phyloP scores from a whole-genome alignment of 805 yeast species.

The Wickerhamiella siamensis region DNA sequence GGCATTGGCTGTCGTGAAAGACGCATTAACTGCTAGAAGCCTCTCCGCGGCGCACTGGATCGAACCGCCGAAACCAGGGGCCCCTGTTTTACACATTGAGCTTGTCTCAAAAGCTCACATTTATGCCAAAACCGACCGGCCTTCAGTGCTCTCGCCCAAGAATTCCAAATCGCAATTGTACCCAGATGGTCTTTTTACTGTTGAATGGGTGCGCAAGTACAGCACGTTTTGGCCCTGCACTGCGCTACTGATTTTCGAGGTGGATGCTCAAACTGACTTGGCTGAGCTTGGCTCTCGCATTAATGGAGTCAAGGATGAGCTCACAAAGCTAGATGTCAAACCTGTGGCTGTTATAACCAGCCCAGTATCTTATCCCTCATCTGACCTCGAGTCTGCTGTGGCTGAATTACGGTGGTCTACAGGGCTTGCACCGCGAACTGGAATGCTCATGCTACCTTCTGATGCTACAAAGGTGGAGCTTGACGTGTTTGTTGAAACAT shows the following conservation, averaged over 20 bases:
- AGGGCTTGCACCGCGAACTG: conserved; percentile 32
- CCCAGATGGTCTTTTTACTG: conserved; percentile 31
- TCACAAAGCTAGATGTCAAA: conserved; percentile 23
- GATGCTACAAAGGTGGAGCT: conserved; percentile 29
- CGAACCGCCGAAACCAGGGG: not conserved
- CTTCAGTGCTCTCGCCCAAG: conserved; percentile 32
- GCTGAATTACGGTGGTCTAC: conserved; percentile 29
- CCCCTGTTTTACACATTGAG: not conserved
- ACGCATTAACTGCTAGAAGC: not conserved
- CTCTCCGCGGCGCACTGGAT: not conserved
- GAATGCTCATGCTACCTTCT: conserved; percentile 31
- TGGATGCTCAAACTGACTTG: conserved; percentile 23
- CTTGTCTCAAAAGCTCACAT: conserved; percentile 5
- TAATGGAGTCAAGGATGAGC: conserved; percentile 22
- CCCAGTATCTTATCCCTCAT: conserved; percentile 21
- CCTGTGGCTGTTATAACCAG: conserved; percentile 28
- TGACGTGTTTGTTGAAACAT: conserved; percentile 26
- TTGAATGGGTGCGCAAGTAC: conserved; percentile 42
- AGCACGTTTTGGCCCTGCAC: conserved; percentile 34
- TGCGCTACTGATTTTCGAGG: conserved; percentile 32
- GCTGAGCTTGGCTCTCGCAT: conserved; percentile 22
- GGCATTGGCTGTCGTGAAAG: not conserved
- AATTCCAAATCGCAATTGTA: conserved; percentile 28
- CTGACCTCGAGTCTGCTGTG: conserved; percentile 20
- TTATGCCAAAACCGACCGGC: conserved; percentile 11